Base-by-base conservation (phyloP, 495 filamentous ascomycete species). In the Aspergillus steynii region DNA sequence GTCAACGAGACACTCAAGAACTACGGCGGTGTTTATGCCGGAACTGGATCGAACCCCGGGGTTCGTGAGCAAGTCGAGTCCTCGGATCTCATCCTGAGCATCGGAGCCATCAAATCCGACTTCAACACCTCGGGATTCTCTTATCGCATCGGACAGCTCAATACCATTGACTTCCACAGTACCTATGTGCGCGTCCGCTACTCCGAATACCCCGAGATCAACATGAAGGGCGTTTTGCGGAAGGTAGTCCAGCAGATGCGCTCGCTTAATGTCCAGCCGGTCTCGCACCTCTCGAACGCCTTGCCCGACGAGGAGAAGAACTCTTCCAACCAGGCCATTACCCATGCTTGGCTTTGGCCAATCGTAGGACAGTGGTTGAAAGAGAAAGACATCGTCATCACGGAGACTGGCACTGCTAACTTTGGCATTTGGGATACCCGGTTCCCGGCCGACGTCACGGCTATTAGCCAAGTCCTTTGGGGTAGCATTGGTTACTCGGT, bases 71-170 rank as follows among this genome's bases (percentile, higher is more conserved):
- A 83, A 20, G 86, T 97, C 45, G 92, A 97, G 68, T 80, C 82
- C 2, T 86, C 93, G 0, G 93, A 97, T 65, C 81, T 97, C 2
- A 88, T 97, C 26, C 78, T 97, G 14, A 89, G 82, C 61, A 87
- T 97, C 63, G 94, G 93, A 34, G 81, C 91, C 29, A 87, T 97
- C 61, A 86, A 90, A 74, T 92, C 87, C 62, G 93, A 97, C 68
- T 96, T 96, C 80, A 96, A 97, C 73, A 95, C 93, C 14, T 79
- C 88, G 10, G 93, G 93, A 15, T 96, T 97, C 79, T 90, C 90
- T 6, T 96, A 96, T 68, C 86, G 84, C 60, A 86, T 92, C 45
- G 88, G 88, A 10, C 90, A 91, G 72, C 82, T 93, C 51, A 90
- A 88, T 59, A 90, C 89, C 14, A 93, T 97, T 65, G 92, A 96